Evolutionary conservation across 176 grass and related monocot genomes (phyloP), one percentile per base, ranked within the genome.

Genomic region (Thinopyrum elongatum): DNA sequence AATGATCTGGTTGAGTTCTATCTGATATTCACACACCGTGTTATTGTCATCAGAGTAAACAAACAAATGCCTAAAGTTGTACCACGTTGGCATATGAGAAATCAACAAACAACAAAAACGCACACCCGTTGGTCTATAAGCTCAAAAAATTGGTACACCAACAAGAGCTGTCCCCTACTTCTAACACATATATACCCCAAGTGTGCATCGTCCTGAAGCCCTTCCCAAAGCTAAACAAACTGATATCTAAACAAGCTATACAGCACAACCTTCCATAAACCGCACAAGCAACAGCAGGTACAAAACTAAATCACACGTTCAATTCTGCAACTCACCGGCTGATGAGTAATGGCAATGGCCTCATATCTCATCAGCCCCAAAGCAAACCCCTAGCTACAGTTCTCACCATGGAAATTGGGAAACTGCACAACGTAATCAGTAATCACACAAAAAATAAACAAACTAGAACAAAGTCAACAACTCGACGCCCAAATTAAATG

Each of bases 171-270:
- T 9, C 47, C 38, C 13, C 31, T 80, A 46, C 41, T 72, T 84
- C 11, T 53, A 25, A 51, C 33, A 15, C 75, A 89, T 63, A 14
- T 46, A 46, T 84, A 65, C 16, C 25, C 27, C 11, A 6, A 46
- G 22, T 30, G 58, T 22, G 14, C 57, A 60, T 39, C 34, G 69
- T 79, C 34, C 26, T 79, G 17, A 59, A 86, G 67, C 27, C 28
- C 35, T 65, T 33, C 17, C 3, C 13, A 85, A 38, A 66, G 49
- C 39, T 70, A 49, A 78, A 60, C 72, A 88, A 60, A 83, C 13
- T 70, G 72, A 47, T 6, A 82, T 23, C 78, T 19, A 76, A 77
- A 76, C 11, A 38, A 68, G 42, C 25, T 8, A 47, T 15, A 51
- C 25, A 51, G 4, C 73, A 27, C 31, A 41, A 33, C 3, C 11